Evolutionary conservation across 2,329 filamentous ascomycete species (phyloP), one percentile per base, ranked within the genome.

Genomic region (Aspergillus novofumigatus): DNA sequence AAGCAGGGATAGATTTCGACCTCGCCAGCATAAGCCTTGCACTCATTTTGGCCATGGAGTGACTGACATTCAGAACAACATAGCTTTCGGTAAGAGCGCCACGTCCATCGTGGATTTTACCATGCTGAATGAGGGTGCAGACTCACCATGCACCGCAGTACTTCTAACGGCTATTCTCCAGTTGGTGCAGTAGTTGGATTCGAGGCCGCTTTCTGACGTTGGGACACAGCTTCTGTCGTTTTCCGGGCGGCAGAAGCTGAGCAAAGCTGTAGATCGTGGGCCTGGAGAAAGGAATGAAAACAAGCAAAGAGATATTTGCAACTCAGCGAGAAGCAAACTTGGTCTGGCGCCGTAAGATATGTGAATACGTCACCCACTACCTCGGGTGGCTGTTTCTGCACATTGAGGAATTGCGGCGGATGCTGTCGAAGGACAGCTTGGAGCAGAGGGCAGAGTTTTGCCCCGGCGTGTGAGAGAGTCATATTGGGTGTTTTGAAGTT

Each of bases 141-240:
- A 44, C 42, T 51, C 25, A 48, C 38, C 56, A 61, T 41, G 49
- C 25, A 35, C 50, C 23, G 44, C 59, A 61, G 53, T 54, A 59
- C 38, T 49, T 55, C 56, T 56, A 61, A 28, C 51, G 54, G 20
- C 49, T 50, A 44, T 54, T 52, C 54, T 61, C 53, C 7, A 61
- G 54, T n/a, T 48, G 53, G 52, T 14, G 25, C 28, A 61, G 56
- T 49, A 61, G 21, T 20, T 56, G 26, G 17, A 21, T 44, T 21
- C n/a, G 17, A 9, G n/a, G 41, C 20, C n/a, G n/a, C 10, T 44
- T 44, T 44, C 2, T 10, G n/a, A 4, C 41, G 8, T 44, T 44
- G 7, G 41, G 41, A 9, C 41, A 44, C 20, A 44, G 41, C 10
- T 20, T 44, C 41, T n/a, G 41, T 21, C 41, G 8, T 44, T 21